phyloP scores from a whole-genome alignment of 352 stramenopile species.

The Globisporangium echinulatum region DNA sequence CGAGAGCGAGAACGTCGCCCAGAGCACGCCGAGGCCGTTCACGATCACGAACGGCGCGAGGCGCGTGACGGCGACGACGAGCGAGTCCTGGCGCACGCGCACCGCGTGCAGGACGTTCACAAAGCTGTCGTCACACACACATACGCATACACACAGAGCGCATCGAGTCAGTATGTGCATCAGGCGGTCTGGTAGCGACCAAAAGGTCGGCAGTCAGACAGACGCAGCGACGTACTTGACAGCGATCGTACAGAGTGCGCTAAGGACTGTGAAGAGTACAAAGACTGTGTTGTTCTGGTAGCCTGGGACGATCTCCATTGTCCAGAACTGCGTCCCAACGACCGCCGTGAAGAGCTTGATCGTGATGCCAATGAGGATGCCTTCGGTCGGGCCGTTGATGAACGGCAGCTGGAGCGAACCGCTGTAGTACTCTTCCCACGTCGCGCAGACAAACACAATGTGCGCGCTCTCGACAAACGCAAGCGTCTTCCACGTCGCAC shows the following conservation, averaged over 20 bases:
- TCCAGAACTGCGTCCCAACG: constrained; percentile 67
- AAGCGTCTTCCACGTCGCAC: constrained; percentile 74
- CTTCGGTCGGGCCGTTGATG: constrained; percentile 96
- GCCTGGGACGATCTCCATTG: constrained; percentile 43
- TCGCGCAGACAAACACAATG: constrained; percentile 82
- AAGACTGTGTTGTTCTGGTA: constrained; percentile 84
- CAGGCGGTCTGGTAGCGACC: too few species aligned
- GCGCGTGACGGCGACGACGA: constrained; percentile 75
- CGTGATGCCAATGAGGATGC: constrained; percentile 84
- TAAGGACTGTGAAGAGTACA: constrained; percentile 54
- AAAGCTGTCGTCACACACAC: constrained; percentile 23
- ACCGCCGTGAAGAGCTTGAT: constrained; percentile 71
- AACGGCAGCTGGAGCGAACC: constrained; percentile 92
- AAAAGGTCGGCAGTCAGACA: background rate
- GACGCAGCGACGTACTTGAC: constrained; percentile 56
- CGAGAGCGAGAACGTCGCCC: constrained; percentile 64
- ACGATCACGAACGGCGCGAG: constrained; percentile 68
- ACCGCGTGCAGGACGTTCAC: constrained; percentile 71
- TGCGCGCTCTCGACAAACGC: constrained; percentile 68
- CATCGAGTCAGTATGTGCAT: too few species aligned
- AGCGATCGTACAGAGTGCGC: constrained; percentile 51
- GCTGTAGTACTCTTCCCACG: constrained; percentile 93
- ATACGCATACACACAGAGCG: too few species aligned
- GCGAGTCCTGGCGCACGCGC: constrained; percentile 56
- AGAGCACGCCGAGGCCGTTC: constrained; percentile 62